Evolutionary conservation across 805 yeast species (phyloP), one percentile per base, ranked within the genome.

Genomic region (Lipomyces lipofer): DNA sequence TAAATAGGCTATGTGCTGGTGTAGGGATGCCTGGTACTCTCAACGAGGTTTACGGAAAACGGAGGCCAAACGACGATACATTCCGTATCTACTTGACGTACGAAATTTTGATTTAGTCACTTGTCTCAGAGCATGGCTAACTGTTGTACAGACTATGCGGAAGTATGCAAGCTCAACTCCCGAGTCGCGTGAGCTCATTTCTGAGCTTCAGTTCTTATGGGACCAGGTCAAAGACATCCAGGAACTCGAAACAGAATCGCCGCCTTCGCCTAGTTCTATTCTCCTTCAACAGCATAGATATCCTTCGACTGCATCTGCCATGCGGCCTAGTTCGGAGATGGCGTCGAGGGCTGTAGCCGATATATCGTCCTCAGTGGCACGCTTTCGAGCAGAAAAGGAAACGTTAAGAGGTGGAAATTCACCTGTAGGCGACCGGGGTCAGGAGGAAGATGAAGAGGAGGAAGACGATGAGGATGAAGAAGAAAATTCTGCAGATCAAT

Each of bases 1-100:
- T 17, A 10, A 33, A 28, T 9, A 30, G 27, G 24, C 9, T 25
- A 17, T 22, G n/a, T 5, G 25, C 15, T 27, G 2, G 10, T n/a
- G 13, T n/a, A 50, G 55, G 74, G 91, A 86, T 63, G 89, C 95
- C 0, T 88, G 96, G 96, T 82, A 84, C 60, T 68, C 78, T 22
- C 87, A 86, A 63, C 81, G 83, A 58, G 95, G 95, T 0, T 65
- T 86, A 25, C 65, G 81, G 17, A 78, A 76, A 55, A 80, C 85
- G 0, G 88, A 86, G 63, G 95, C 95, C 2, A 88, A 89, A 67
- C 73, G 85, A 42, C 71, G 76, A 46, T 88, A 88, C 67, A 84
- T 88, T 25, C 75, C 82, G 35, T 81, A 75, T 58, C 75, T 88
- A 36, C 80, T 89, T 25, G 84, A 83, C 17, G 61, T 55, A 43